A percentile compares a stretch with the other conserved stretches of the same genome.
Evolutionary conservation across 768 basidiomycete genomes (phyloP).

Genomic region (Paxillus rubicundulus): DNA sequence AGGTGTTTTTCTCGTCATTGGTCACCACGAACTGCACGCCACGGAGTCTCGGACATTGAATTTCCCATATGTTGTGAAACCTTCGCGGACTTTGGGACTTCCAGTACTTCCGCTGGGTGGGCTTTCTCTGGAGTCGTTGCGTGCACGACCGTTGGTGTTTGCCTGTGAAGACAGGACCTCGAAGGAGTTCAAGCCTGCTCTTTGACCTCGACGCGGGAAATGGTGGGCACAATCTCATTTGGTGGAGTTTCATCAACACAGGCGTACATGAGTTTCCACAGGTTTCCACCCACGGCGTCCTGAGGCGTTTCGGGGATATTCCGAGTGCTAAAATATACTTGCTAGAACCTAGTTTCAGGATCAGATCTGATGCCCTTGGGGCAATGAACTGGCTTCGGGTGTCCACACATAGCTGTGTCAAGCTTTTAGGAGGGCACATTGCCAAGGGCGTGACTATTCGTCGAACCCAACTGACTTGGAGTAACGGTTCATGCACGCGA

Average conservation of each 20-base stretch:
- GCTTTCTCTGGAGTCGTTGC: conserved; percentile 10
- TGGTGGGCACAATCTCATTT: conserved; percentile 17
- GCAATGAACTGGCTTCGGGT: conserved; percentile 3
- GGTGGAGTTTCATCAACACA: conserved; percentile 18
- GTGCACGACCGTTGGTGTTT: conserved; percentile 4
- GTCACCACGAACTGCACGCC: conserved; percentile 8
- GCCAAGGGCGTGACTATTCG: background rate
- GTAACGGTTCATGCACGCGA: conserved; percentile 26
- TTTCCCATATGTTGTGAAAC: conserved; percentile 13
- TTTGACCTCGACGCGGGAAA: conserved; percentile 8
- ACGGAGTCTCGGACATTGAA: conserved; percentile 35
- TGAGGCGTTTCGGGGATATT: conserved; percentile 10
- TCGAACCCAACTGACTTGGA: conserved; percentile 6
- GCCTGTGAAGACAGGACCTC: conserved; percentile 3
- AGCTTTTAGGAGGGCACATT: no score
- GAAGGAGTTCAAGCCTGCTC: conserved; percentile 4
- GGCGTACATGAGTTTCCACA: conserved; percentile 4
- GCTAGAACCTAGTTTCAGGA: conserved; percentile 12
- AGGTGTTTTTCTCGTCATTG: background rate
- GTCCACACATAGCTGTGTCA: background rate
- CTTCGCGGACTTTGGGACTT: conserved; percentile 24
- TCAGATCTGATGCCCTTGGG: conserved; percentile 20
- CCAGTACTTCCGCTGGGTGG: background rate
- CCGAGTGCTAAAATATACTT: conserved; percentile 25
- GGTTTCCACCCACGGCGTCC: background rate